Percentiles rank a stretch among this genome's conserved stretches.
These are phyloP conservation scores for Pseudopithomyces maydicus DNA, from an alignment of 2,329 filamentous ascomycete genomes.

Conservation along the genomic window DNA sequence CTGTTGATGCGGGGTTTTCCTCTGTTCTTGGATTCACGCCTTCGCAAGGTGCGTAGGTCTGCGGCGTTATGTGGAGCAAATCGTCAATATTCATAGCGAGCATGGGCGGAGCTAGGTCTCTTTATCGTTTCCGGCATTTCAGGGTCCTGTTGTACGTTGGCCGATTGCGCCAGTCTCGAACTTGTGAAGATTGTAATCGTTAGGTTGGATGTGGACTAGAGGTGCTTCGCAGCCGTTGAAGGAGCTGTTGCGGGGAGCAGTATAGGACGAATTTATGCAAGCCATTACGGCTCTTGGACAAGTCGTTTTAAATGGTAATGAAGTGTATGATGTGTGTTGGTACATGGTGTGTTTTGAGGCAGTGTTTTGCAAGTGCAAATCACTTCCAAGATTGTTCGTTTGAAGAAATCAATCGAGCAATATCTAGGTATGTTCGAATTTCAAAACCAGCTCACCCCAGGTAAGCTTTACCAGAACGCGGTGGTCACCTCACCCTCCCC, in stretches of 20 bases:
- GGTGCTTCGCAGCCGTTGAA: background rate
- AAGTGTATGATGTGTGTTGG: background rate
- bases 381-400: too few relatives aligned
- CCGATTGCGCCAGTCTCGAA: conserved; percentile 7
- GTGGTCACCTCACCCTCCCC: background rate
- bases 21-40: conserved; percentile 23
- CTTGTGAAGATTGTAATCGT: conserved; percentile 26
- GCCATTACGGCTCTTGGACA: background rate
- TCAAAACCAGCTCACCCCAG: background rate
- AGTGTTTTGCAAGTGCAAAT: background rate
- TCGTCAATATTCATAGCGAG: conserved; percentile 46
- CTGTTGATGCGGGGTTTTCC: conserved; percentile 31
- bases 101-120: conserved; percentile 44
- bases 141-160: conserved; percentile 28
- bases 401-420: too few relatives aligned
- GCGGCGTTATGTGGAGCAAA: conserved; percentile 36
- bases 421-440: too few relatives aligned
- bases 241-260: conserved; percentile 13
- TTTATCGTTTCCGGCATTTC: conserved; percentile 37
- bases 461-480: background rate
- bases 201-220: conserved; percentile 11
- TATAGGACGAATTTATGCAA: conserved; percentile 14
- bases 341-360: background rate
- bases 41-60: conserved; percentile 23
- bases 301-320: background rate